These are phyloP conservation scores for Lachancea sp. DNA, from an alignment of 805 yeast species.

Conservation along the genomic window DNA sequence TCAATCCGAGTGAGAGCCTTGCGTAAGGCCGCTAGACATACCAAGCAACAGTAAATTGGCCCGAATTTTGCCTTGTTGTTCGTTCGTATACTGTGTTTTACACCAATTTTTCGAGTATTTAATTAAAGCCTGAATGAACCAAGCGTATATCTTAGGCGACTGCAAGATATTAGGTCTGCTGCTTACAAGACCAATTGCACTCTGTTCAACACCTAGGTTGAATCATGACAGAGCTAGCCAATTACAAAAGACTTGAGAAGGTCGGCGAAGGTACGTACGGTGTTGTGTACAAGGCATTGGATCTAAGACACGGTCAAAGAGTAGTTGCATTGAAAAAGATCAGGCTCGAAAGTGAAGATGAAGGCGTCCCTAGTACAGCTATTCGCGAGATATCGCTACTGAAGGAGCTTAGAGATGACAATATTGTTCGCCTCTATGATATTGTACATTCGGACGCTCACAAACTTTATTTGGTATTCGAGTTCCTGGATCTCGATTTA, in stretches of 20 bases:
- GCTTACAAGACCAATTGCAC: too few relatives aligned
- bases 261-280: conserved; percentile 98
- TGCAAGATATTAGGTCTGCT: neutral
- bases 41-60: conserved; percentile 20
- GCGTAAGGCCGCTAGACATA: conserved; percentile 44
- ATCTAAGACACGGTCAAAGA: conserved; percentile 75
- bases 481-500: conserved; percentile 86
- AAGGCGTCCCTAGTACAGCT: conserved; percentile 98
- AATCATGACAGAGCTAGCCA: conserved; percentile 78
- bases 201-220: too few relatives aligned
- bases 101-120: conserved; percentile 2
- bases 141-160: neutral
- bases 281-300: conserved; percentile 91
- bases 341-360: conserved; percentile 83
- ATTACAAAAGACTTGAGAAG: conserved; percentile 90
- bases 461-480: conserved; percentile 88
- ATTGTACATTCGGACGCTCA: conserved; percentile 91
- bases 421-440: conserved; percentile 86
- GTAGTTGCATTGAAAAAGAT: conserved; percentile 94
- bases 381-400: conserved; percentile 91
- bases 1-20: conserved; percentile 78
- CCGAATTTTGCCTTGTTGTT: neutral
- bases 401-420: conserved; percentile 91
- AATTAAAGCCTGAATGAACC: neutral
- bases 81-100: conserved; percentile 7